phyloP scores from a whole-genome alignment of 140 eudicot species.

The Bidens hawaiensis region DNA sequence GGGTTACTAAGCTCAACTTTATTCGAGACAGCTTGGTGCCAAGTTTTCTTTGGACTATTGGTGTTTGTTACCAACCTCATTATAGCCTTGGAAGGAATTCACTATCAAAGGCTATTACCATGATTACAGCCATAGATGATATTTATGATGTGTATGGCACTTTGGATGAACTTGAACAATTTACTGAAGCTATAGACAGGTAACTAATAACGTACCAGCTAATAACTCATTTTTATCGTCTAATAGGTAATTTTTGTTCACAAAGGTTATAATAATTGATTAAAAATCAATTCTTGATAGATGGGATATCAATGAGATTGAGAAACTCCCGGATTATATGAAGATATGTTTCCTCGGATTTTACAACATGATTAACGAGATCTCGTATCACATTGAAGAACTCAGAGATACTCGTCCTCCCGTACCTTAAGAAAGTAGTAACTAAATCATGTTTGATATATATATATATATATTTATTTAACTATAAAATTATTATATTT shows the following conservation, averaged over 20 bases:
- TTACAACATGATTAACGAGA: conserved; percentile 10
- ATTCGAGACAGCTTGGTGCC: conserved; percentile 19
- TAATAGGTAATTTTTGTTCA: no score
- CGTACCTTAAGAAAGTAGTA: conserved; percentile 7
- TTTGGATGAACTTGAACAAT: neutral
- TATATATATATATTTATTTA: neutral
- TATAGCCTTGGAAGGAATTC: neutral
- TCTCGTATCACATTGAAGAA: neutral
- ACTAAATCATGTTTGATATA: neutral
- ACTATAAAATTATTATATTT: no score
- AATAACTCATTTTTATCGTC: no score
- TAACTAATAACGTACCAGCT: no score
- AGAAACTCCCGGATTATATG: conserved; percentile 15
- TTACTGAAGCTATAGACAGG: neutral
- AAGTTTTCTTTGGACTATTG: conserved; percentile 19
- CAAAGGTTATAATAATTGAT: no score
- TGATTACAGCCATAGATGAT: conserved; percentile 20
- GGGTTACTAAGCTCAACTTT: conserved; percentile 21
- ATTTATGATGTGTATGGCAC: neutral
- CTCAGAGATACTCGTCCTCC: neutral
- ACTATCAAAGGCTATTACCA: neutral
- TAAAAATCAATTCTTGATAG: no score
- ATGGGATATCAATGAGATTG: conserved; percentile 13
- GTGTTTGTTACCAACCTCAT: conserved; percentile 10
- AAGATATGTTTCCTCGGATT: conserved; percentile 13